A percentile compares a stretch with the other conserved stretches of the same genome.
Conservation (phyloP, 2,329 filamentous ascomycete genomes). For the Botryosphaeria dothidea region DNA sequence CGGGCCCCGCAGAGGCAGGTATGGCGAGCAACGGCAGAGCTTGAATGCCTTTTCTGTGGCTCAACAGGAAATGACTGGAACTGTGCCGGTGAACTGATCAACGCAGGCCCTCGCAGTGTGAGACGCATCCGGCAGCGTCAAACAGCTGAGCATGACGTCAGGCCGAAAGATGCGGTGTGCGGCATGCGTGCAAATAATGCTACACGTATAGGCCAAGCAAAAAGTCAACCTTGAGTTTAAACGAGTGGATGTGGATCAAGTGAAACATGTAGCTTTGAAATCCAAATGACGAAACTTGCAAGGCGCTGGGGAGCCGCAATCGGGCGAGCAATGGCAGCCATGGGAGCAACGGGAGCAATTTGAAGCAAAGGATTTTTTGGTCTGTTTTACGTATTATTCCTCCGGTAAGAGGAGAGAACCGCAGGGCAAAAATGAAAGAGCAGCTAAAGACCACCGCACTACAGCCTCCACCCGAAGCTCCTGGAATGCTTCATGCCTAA, state of each 20-base stretch:
- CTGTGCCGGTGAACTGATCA: not conserved
- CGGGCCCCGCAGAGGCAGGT: not conserved
- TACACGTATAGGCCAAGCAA: not conserved
- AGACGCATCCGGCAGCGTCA: not conserved
- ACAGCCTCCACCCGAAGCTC: constrained; percentile 10
- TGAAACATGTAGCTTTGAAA: not conserved
- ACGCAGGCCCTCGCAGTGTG: not conserved
- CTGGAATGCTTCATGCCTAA: constrained; percentile 6
- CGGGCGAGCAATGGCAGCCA: not conserved
- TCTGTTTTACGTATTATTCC: not conserved
- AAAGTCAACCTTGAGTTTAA: not conserved
- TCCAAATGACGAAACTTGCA: not conserved
- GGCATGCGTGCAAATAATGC: not conserved
- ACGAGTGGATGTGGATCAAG: not conserved
- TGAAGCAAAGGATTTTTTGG: not conserved
- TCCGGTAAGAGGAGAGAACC: not conserved
- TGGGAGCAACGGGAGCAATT: too few species aligned
- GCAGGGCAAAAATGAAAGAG: not conserved
- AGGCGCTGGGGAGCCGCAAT: not conserved
- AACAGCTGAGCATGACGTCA: constrained; percentile 9
- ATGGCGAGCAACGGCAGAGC: not conserved
- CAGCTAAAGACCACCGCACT: not conserved
- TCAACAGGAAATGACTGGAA: not conserved
- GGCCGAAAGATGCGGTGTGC: constrained; percentile 8
- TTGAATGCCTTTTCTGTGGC: not conserved